These are phyloP conservation scores for Fennellomyces sp. DNA, from an alignment of 371 early-diverging fungal species.

Conservation along the genomic window DNA sequence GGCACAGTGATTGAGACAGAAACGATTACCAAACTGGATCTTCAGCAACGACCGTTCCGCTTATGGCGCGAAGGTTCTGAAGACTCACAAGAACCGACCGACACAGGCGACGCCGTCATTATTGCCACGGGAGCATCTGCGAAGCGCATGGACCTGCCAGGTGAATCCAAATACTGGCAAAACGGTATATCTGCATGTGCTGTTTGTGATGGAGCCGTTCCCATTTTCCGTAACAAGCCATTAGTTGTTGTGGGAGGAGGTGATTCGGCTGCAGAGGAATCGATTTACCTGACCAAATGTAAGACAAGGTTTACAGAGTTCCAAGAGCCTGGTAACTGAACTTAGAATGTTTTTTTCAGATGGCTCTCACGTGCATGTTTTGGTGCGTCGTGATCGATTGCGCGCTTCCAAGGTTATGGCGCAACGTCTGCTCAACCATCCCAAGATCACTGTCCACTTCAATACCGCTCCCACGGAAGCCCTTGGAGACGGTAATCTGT, in stretches of 20 bases:
- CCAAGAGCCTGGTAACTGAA: constrained; percentile 19
- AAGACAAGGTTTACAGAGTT: constrained; percentile 27
- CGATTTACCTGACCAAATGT: constrained; percentile 91
- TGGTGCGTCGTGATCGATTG: constrained; percentile 95
- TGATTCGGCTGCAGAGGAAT: constrained; percentile 99
- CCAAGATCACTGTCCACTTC: constrained; percentile 93
- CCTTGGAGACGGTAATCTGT: constrained; percentile 82
- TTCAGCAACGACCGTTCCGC: constrained; percentile 85
- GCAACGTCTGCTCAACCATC: constrained; percentile 77
- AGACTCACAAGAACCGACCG: constrained; percentile 64
- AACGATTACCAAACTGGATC: constrained; percentile 87
- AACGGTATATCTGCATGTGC: constrained; percentile 99
- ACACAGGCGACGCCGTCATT: constrained; percentile 87
- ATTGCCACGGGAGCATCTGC: constrained; percentile 99
- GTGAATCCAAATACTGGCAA: constrained; percentile 55
- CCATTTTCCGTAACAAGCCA: constrained; percentile 95
- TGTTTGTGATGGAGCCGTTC: constrained; percentile 98
- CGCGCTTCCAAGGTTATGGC: constrained; percentile 98
- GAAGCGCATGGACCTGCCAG: constrained; percentile 82
- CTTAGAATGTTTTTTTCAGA: constrained; percentile 31
- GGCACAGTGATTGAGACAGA: constrained; percentile 89
- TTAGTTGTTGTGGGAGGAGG: constrained; percentile 98
- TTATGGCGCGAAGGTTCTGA: constrained; percentile 89
- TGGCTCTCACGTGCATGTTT: constrained; percentile 90
- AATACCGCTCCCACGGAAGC: constrained; percentile 86